These are phyloP conservation scores for Melampsora americana DNA, from an alignment of 1,284 basidiomycete species.

Conservation along the genomic window DNA sequence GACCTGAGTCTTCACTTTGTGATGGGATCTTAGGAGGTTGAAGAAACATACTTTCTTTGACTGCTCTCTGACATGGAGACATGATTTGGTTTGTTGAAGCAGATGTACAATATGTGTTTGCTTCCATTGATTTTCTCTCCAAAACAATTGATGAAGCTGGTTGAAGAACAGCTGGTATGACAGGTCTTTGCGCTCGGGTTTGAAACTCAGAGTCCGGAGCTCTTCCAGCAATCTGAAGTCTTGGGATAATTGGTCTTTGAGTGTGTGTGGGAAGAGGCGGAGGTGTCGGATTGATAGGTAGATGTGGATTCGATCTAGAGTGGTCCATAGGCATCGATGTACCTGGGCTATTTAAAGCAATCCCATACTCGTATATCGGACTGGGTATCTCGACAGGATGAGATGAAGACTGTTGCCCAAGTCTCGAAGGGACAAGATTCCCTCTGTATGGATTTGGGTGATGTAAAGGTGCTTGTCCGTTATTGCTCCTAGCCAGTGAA, in stretches of 20 bases:
- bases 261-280: not conserved
- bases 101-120: not conserved
- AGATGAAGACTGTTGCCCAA: not conserved
- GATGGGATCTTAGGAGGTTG: not conserved
- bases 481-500: not conserved
- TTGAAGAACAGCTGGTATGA: not conserved
- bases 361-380: not conserved
- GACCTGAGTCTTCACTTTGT: not conserved
- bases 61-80: constrained; percentile 4
- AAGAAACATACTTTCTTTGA: constrained; percentile 2
- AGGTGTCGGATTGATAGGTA: too few species aligned
- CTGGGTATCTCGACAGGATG: not conserved
- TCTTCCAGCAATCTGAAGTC: not conserved
- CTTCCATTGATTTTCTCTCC: not conserved
- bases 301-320: too few species aligned
- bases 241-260: not conserved
- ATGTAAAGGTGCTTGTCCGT: not conserved
- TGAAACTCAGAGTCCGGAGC: not conserved
- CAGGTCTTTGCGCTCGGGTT: not conserved
- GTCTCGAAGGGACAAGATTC: not conserved
- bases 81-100: not conserved
- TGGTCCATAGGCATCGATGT: too few species aligned
- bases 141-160: not conserved
- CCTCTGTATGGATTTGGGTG: not conserved
- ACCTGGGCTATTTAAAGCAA: not conserved